phyloP scores from a whole-genome alignment of 768 basidiomycete species.

The Panus rudis region DNA sequence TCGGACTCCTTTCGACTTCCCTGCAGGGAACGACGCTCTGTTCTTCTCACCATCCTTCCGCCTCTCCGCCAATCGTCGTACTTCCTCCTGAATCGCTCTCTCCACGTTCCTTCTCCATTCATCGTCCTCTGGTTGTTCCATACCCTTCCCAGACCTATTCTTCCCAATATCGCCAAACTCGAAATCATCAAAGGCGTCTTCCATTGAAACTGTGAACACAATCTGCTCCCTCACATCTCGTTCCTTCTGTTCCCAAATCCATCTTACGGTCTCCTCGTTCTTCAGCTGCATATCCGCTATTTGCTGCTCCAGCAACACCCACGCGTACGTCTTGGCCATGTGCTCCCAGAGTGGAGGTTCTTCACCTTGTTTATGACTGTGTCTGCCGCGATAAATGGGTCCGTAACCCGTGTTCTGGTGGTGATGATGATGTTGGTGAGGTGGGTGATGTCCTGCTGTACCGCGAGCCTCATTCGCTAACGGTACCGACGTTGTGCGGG shows the following conservation, averaged over 20 bases:
- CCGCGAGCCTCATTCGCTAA: too few species aligned
- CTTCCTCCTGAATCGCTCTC: conserved; percentile 17
- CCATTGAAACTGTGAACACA: conserved; percentile 29
- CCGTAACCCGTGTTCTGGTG: neutral
- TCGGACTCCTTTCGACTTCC: conserved; percentile 31
- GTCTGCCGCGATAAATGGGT: neutral
- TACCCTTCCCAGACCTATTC: conserved; percentile 33
- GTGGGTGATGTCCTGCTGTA: neutral
- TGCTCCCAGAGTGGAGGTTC: conserved; percentile 25
- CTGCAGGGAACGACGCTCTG: conserved; percentile 30
- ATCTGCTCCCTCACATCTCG: conserved; percentile 21
- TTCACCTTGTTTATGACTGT: neutral
- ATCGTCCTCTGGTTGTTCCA: conserved; percentile 39
- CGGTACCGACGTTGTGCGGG: too few species aligned
- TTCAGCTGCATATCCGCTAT: conserved; percentile 34
- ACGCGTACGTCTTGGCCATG: conserved; percentile 25
- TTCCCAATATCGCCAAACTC: conserved; percentile 35
- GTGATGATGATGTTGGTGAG: conserved; percentile 7
- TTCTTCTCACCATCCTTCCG: conserved; percentile 17
- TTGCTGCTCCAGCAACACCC: conserved; percentile 51
- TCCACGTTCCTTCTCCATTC: conserved; percentile 11
- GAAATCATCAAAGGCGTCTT: conserved; percentile 45
- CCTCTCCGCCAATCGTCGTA: conserved; percentile 15
- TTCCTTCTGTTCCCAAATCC: conserved; percentile 56
- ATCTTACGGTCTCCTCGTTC: conserved; percentile 50